Percentiles rank a stretch among this genome's conserved stretches.
These are phyloP conservation scores for Pholiota adiposa DNA, from an alignment of 1,284 basidiomycete genomes.

Conservation along the genomic window DNA sequence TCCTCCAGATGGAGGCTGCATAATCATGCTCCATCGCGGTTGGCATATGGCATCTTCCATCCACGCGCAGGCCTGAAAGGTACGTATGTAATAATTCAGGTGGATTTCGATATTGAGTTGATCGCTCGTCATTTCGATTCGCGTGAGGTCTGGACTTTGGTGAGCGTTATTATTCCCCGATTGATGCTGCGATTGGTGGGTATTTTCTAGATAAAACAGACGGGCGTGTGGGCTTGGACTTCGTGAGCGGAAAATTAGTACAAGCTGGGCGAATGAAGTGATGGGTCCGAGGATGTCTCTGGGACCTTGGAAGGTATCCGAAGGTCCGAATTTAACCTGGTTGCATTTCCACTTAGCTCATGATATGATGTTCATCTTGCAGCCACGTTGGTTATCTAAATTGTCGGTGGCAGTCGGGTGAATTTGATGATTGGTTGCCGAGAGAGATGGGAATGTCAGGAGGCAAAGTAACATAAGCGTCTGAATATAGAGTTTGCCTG, in stretches of 20 bases:
- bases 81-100: background rate
- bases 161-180: background rate
- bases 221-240: background rate
- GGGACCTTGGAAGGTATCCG: background rate
- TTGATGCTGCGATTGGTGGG: background rate
- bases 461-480: background rate
- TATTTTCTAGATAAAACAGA: background rate
- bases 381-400: slow-evolving; percentile 23
- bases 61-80: background rate
- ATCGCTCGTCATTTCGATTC: background rate
- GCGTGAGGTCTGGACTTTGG: background rate
- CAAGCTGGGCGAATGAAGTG: background rate
- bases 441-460: slow-evolving; percentile 7
- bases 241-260: background rate
- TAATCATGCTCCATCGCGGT: too few relatives aligned
- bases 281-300: slow-evolving; percentile 1
- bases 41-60: background rate
- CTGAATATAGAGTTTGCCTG: background rate
- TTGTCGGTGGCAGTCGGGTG: slow-evolving; percentile 18
- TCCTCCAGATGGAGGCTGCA: background rate
- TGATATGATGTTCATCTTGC: slow-evolving; percentile 5
- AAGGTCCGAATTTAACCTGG: slow-evolving; percentile 5
- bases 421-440: slow-evolving; percentile 24
- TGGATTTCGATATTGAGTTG: background rate
- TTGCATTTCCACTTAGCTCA: background rate